Conservation (phyloP, 306 rosid genomes). For the barrel medic (Medicago truncatula) region MtrunA17r5.0-ANR NC_053048.1:384001-384500, state of each 20-base stretch:
- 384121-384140: neutral
- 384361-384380: constrained; percentile 14
- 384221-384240: constrained; percentile 29
- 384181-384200: constrained; percentile 28
- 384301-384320: constrained; percentile 29
- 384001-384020: constrained; percentile 57
- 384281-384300: constrained; percentile 14
- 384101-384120: constrained; percentile 15
- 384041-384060: constrained; percentile 92
- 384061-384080: constrained; percentile 46
- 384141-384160: constrained; percentile 32
- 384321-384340: constrained; percentile 16
- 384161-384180: constrained; percentile 15
- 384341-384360: constrained; percentile 39
- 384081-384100: constrained; percentile 29
- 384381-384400: constrained; percentile 27
- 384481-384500: constrained; percentile 91
- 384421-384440: constrained; percentile 71
- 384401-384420: constrained; percentile 38
- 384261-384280: constrained; percentile 9
- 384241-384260: constrained; percentile 34
- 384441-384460: constrained; percentile 92
- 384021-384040: constrained; percentile 63
- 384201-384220: constrained; percentile 16
- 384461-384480: constrained; percentile 98